A percentile compares a stretch with the other conserved stretches of the same genome.
These are phyloP conservation scores for Rhizophagus prolifer DNA, from an alignment of 192 early-diverging fungal species.

Conservation along the genomic window DNA sequence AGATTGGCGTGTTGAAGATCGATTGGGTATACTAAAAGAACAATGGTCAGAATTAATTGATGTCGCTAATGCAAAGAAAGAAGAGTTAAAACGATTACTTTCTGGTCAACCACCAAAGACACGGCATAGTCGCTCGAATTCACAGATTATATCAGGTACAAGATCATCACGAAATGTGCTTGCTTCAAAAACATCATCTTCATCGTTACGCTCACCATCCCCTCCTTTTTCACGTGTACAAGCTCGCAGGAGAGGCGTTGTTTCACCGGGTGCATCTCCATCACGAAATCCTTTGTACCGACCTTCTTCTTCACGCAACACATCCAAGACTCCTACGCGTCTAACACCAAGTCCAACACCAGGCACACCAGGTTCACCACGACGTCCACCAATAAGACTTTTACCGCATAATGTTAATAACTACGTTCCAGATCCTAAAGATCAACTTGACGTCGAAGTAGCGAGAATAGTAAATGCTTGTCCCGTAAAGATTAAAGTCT, in stretches of 20 bases:
- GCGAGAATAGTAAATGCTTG: constrained; percentile 61
- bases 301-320: constrained; percentile 8
- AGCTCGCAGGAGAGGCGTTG: not conserved
- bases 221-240: not conserved
- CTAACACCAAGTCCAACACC: constrained; percentile 31
- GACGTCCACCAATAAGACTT: constrained; percentile 17
- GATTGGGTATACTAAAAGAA: constrained; percentile 40
- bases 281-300: constrained; percentile 4
- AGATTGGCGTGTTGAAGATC: constrained; percentile 47
- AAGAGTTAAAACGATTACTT: constrained; percentile 36
- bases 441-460: constrained; percentile 59
- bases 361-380: constrained; percentile 19
- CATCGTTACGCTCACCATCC: constrained; percentile 23
- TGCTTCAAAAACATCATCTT: too few species aligned
- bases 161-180: too few species aligned
- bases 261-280: constrained; percentile 5
- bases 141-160: constrained; percentile 30
- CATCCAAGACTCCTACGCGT: constrained; percentile 8
- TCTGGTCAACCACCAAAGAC: constrained; percentile 8
- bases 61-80: constrained; percentile 43
- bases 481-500: constrained; percentile 51
- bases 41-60: constrained; percentile 50
- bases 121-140: constrained; percentile 28
- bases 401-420: constrained; percentile 27
- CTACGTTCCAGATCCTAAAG: constrained; percentile 54